Conservation (phyloP, 2,329 filamentous ascomycete genomes). For the Trichoderma polysporum region DNA sequence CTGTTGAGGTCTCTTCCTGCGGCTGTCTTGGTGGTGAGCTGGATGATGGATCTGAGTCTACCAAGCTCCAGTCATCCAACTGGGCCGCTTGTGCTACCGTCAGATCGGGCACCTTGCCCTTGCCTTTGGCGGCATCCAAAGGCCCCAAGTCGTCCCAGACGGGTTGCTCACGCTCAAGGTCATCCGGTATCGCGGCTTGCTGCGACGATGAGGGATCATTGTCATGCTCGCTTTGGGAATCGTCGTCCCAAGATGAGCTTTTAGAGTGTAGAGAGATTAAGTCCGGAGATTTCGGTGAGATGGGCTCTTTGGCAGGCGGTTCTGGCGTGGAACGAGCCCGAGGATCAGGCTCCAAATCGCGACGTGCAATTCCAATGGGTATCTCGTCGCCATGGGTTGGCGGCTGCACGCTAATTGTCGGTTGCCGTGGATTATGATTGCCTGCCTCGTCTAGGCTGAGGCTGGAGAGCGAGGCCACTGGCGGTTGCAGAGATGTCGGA, state of each 20-base stretch:
- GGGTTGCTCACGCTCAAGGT: slow-evolving; percentile 44
- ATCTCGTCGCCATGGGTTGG: background rate
- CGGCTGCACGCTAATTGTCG: slow-evolving; percentile 26
- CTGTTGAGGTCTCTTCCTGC: slow-evolving; percentile 13
- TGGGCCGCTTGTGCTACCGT: slow-evolving; percentile 25
- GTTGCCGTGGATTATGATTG: slow-evolving; percentile 39
- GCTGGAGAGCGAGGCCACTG: slow-evolving; percentile 42
- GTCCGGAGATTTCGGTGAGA: slow-evolving; percentile 33
- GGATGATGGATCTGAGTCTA: slow-evolving; percentile 43
- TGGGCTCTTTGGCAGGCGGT: slow-evolving; percentile 27
- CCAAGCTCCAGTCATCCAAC: slow-evolving; percentile 52
- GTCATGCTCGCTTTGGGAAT: slow-evolving; percentile 29
- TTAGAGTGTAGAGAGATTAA: slow-evolving; percentile 40
- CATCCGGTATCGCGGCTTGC: slow-evolving; percentile 32
- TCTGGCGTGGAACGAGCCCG: slow-evolving; percentile 29
- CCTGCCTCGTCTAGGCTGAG: slow-evolving; percentile 43
- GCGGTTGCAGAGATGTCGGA: slow-evolving; percentile 24
- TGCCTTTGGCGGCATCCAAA: slow-evolving; percentile 44
- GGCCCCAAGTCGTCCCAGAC: slow-evolving; percentile 51
- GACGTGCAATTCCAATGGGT: slow-evolving; percentile 24
- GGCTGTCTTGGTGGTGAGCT: slow-evolving; percentile 21
- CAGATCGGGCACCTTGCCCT: slow-evolving; percentile 25
- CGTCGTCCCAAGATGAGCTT: slow-evolving; percentile 43
- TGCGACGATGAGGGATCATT: slow-evolving; percentile 27
- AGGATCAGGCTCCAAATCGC: slow-evolving; percentile 32